Percentiles rank a stretch among this genome's conserved stretches.
These are phyloP conservation scores for Neonectria magnoliae DNA, from an alignment of 2,329 filamentous ascomycete species.

Conservation along the genomic window DNA sequence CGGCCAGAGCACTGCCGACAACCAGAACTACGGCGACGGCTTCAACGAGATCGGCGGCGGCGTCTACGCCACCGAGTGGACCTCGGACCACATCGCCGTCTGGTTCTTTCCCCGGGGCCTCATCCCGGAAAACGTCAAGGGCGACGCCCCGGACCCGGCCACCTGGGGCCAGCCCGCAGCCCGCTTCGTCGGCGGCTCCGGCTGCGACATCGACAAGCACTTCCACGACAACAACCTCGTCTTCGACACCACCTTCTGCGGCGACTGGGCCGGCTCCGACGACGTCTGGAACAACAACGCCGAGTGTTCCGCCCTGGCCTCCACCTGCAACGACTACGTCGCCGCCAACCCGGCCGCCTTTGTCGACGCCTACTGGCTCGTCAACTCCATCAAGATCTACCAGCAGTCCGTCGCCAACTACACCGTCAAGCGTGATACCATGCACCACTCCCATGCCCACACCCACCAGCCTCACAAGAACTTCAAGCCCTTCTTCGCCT, in stretches of 20 bases:
- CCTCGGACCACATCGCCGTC: constrained; percentile 73
- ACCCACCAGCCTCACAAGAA: constrained; percentile 1
- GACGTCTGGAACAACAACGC: constrained; percentile 67
- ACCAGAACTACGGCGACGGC: constrained; percentile 69
- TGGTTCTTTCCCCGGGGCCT: constrained; percentile 81
- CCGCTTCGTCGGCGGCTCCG: constrained; percentile 70
- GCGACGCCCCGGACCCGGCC: constrained; percentile 69
- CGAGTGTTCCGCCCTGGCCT: constrained; percentile 68
- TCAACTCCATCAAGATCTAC: constrained; percentile 77
- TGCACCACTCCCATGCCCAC: constrained; percentile 18
- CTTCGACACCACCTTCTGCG: constrained; percentile 87
- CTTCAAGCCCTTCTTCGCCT: constrained; percentile 33
- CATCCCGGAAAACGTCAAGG: constrained; percentile 71
- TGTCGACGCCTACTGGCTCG: constrained; percentile 77
- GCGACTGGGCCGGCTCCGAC: constrained; percentile 79
- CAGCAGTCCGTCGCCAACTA: constrained; percentile 30
- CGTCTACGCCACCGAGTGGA: constrained; percentile 83
- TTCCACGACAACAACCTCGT: constrained; percentile 81
- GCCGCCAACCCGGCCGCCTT: constrained; percentile 76
- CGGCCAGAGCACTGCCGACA: constrained; percentile 60
- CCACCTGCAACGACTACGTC: constrained; percentile 78
- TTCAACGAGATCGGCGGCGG: constrained; percentile 79
- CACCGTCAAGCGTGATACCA: constrained; percentile 13
- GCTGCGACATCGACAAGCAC: constrained; percentile 75
- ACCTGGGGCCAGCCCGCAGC: constrained; percentile 77